A percentile compares a stretch with the other conserved stretches of the same genome.
Evolutionary conservation across 192 early-diverging fungal species (phyloP).

Genomic region (Entophlyctis luteolus): DNA sequence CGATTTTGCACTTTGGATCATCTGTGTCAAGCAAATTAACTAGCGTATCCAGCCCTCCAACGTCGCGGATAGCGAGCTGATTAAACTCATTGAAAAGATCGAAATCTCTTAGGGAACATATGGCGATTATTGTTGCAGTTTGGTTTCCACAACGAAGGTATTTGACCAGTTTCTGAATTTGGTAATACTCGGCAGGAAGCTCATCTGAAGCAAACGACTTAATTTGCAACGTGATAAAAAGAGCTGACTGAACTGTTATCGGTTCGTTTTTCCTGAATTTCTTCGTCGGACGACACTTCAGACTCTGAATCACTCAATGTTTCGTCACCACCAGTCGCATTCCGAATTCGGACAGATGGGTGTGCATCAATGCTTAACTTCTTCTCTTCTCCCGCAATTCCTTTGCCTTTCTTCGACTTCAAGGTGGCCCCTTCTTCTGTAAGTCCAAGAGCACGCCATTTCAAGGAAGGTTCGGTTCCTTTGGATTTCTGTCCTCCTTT

Average conservation of each 20-base stretch:
- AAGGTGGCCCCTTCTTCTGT: slow-evolving; percentile 1
- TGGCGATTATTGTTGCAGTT: slow-evolving; percentile 65
- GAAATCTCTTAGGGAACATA: slow-evolving; percentile 61
- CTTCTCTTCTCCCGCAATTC: neutral
- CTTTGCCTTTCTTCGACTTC: slow-evolving; percentile 1
- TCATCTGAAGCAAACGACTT: slow-evolving; percentile 41
- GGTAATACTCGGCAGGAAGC: slow-evolving; percentile 60
- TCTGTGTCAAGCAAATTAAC: slow-evolving; percentile 64
- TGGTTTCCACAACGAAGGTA: slow-evolving; percentile 62
- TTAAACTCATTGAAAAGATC: slow-evolving; percentile 62
- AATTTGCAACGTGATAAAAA: slow-evolving; percentile 11
- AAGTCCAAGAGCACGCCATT: slow-evolving; percentile 35
- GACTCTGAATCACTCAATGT: slow-evolving; percentile 7
- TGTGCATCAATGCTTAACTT: slow-evolving; percentile 8
- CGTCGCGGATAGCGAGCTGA: slow-evolving; percentile 61
- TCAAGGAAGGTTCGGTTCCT: slow-evolving; percentile 41
- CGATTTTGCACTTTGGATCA: slow-evolving; percentile 62
- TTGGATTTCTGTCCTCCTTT: slow-evolving; percentile 11
- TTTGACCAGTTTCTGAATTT: slow-evolving; percentile 62
- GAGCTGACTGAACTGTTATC: slow-evolving; percentile 45
- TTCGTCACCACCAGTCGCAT: neutral
- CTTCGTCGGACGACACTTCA: slow-evolving; percentile 48
- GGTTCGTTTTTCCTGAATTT: slow-evolving; percentile 54
- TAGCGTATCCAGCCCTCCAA: slow-evolving; percentile 59
- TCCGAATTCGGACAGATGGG: neutral